phyloP scores from a whole-genome alignment of 1,284 basidiomycete genomes.

The Cutaneotrichosporon sp. region DNA sequence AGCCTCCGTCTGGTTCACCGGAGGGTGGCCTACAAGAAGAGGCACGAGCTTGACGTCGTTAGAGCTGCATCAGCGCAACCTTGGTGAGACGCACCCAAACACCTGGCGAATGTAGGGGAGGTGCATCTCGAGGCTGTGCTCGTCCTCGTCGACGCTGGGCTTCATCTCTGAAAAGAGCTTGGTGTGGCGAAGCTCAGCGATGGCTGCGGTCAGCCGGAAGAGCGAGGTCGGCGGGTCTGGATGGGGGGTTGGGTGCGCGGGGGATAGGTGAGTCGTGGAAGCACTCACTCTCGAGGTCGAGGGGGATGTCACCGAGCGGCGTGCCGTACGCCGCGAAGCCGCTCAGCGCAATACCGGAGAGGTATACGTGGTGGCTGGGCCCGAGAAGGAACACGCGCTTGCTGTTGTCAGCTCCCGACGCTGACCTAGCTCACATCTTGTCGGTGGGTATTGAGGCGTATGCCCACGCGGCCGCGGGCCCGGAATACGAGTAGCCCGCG shows the following conservation, averaged over 20 bases:
- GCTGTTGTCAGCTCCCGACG: conserved; percentile 54
- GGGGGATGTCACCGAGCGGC: conserved; percentile 75
- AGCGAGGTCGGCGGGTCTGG: background rate
- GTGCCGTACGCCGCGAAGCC: conserved; percentile 74
- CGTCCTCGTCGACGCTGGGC: conserved; percentile 75
- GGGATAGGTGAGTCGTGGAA: background rate
- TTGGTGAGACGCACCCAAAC: conserved; percentile 63
- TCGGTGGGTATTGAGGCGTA: conserved; percentile 82
- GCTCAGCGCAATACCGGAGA: conserved; percentile 83
- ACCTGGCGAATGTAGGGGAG: conserved; percentile 86
- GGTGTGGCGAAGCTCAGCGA: conserved; percentile 65
- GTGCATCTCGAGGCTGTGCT: conserved; percentile 98
- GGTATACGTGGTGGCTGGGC: conserved; percentile 89
- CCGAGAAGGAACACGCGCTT: conserved; percentile 92
- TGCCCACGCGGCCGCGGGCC: conserved; percentile 90
- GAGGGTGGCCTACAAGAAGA: conserved; percentile 83
- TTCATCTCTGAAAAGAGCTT: conserved; percentile 72
- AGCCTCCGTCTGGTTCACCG: conserved; percentile 60
- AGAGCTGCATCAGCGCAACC: conserved; percentile 44
- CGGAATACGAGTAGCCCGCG: conserved; percentile 94
- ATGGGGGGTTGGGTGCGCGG: background rate
- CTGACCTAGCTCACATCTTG: conserved; percentile 62
- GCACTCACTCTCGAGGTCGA: conserved; percentile 73
- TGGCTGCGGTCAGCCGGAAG: conserved; percentile 57
- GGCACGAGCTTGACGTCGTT: conserved; percentile 76